Evolutionary conservation across 768 basidiomycete genomes (phyloP).

Genomic region (Mrakia gelida): DNA sequence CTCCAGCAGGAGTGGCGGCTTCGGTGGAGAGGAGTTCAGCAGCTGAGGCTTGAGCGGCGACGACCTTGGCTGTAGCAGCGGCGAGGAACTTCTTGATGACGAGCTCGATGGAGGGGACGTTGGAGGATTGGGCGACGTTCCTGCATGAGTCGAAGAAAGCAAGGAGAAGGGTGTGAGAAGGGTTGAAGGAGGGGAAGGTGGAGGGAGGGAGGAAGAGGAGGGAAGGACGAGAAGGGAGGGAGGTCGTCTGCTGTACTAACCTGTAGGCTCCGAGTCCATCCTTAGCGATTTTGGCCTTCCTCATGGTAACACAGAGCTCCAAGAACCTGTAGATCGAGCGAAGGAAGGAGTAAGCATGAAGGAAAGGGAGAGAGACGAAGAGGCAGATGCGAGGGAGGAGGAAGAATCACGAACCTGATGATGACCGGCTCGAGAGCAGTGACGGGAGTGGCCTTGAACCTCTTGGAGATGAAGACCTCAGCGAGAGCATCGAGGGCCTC

Average conservation of each 20-base stretch:
- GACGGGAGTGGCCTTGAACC: constrained; percentile 86
- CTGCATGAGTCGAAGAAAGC: constrained; percentile 69
- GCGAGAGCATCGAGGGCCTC: constrained; percentile 85
- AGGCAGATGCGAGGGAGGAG: constrained; percentile 51
- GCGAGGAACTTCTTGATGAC: constrained; percentile 83
- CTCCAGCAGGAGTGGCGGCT: constrained; percentile 66
- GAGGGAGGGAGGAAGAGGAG: not conserved
- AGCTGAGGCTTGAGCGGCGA: constrained; percentile 68
- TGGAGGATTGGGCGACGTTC: constrained; percentile 92
- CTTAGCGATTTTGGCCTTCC: constrained; percentile 87
- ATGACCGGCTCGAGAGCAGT: constrained; percentile 90
- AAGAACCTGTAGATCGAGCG: constrained; percentile 46
- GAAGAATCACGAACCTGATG: constrained; percentile 59
- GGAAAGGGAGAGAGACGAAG: not conserved
- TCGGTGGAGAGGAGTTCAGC: constrained; percentile 18
- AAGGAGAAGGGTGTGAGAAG: not conserved
- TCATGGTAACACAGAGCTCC: constrained; percentile 91
- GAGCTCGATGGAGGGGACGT: constrained; percentile 82
- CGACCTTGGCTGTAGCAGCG: constrained; percentile 73
- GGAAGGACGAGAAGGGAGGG: not conserved
- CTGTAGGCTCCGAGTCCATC: constrained; percentile 63
- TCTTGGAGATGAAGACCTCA: constrained; percentile 89
- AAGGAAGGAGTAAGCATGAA: not conserved
- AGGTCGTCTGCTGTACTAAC: constrained; percentile 1
- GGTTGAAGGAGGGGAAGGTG: not conserved